phyloP scores from a whole-genome alignment of 306 rosid genomes.

The Lablab purpureus region DNA sequence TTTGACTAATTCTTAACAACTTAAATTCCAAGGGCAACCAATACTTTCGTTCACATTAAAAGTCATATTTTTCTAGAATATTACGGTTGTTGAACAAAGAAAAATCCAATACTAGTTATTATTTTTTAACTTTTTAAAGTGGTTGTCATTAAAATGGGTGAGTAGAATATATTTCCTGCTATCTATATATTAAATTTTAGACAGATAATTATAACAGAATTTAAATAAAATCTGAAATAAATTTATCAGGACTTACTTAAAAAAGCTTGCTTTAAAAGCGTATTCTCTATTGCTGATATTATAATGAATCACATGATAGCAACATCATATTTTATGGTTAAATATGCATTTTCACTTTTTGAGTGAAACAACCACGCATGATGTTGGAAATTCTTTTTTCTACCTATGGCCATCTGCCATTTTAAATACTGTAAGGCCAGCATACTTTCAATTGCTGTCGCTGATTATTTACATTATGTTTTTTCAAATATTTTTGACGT shows the following conservation, averaged over 20 bases:
- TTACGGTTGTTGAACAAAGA: neutral
- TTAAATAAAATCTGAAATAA: neutral
- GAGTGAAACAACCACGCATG: neutral
- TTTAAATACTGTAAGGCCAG: neutral
- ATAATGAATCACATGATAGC: neutral
- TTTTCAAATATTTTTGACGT: neutral
- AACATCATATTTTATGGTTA: neutral
- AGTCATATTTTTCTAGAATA: neutral
- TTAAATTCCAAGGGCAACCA: neutral
- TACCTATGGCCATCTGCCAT: no score
- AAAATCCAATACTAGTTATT: neutral
- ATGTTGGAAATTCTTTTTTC: no score
- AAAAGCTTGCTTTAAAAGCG: neutral
- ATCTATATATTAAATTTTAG: neutral
- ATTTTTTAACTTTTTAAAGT: neutral
- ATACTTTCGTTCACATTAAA: slow-evolving; percentile 6
- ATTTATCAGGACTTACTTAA: neutral
- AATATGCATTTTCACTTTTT: neutral
- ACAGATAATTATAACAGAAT: neutral
- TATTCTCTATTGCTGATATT: neutral
- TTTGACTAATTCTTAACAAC: neutral
- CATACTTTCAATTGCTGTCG: neutral
- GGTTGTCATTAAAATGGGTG: neutral
- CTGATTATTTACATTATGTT: neutral
- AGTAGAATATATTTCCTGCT: neutral